Percentiles rank a stretch among this genome's conserved stretches.
Evolutionary conservation across 2,329 filamentous ascomycete species (phyloP).

Genomic region (Didymella arachidicola): DNA sequence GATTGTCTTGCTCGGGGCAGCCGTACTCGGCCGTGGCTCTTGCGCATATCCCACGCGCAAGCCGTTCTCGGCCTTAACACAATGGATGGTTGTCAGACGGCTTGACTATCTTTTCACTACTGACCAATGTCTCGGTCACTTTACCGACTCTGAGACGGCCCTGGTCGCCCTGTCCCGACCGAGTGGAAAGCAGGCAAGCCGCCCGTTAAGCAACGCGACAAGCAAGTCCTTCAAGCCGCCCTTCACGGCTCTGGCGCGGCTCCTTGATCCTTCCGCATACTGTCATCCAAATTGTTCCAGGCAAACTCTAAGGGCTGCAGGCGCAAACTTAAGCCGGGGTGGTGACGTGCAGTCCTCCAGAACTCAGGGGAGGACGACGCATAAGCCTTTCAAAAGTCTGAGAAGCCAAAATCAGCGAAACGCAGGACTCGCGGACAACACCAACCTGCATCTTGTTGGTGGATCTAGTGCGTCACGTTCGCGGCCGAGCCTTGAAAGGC

Average conservation of each 20-base stretch:
- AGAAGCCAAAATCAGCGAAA: conserved; percentile 5
- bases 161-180: conserved; percentile 29
- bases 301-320: conserved; percentile 8
- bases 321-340: not conserved
- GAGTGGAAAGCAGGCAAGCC: conserved; percentile 26
- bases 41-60: conserved; percentile 8
- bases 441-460: conserved; percentile 20
- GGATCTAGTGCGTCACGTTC: conserved; percentile 14
- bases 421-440: conserved; percentile 8
- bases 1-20: not conserved
- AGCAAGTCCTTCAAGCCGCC: conserved; percentile 24
- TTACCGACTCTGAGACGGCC: conserved; percentile 24
- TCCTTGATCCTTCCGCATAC: conserved; percentile 26
- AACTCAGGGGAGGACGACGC: conserved; percentile 15
- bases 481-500: conserved; percentile 22
- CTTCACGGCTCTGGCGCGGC: conserved; percentile 27
- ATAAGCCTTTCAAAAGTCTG: conserved; percentile 25
- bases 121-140: conserved; percentile 22
- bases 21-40: not conserved
- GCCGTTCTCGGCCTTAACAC: conserved; percentile 21
- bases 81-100: conserved; percentile 19
- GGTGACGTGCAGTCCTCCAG: conserved; percentile 12
- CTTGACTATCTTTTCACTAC: not conserved
- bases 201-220: conserved; percentile 27
- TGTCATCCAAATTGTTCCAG: not conserved